Conservation (phyloP, 768 basidiomycete genomes). For the Crepidotus variabilis region DNA sequence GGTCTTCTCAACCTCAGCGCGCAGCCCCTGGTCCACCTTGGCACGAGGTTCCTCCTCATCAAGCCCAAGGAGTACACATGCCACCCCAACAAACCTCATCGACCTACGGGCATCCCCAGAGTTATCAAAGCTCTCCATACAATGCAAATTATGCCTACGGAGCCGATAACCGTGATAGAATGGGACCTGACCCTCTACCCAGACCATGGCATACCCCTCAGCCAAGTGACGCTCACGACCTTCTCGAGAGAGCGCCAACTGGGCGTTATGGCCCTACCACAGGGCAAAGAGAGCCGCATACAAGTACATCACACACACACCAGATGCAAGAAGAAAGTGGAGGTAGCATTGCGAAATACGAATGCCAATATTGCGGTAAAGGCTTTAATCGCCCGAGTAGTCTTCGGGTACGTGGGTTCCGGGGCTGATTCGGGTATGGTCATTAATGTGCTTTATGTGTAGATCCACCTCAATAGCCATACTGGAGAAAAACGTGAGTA, state of each 20-base stretch:
- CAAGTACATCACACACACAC: conserved; percentile 13
- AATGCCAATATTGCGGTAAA: conserved; percentile 76
- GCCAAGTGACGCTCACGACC: conserved; percentile 6
- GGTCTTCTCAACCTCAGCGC: background rate
- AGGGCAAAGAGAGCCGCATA: background rate
- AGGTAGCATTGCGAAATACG: conserved; percentile 49
- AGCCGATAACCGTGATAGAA: background rate
- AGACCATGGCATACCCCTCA: conserved; percentile 22
- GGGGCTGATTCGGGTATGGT: background rate
- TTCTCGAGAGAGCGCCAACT: conserved; percentile 7
- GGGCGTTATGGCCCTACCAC: background rate
- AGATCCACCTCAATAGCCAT: conserved; percentile 86
- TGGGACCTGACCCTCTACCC: conserved; percentile 4
- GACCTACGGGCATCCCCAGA: background rate
- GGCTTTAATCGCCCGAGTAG: conserved; percentile 82
- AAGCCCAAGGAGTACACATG: background rate
- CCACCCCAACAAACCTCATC: background rate
- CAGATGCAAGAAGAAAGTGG: background rate
- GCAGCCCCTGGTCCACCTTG: background rate
- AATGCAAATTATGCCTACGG: conserved; percentile 5
- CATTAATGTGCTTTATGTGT: conserved; percentile 3
- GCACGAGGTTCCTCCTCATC: background rate
- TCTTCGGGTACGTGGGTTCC: conserved; percentile 52
- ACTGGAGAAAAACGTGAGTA: conserved; percentile 81
- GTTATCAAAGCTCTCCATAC: conserved; percentile 6